Evolutionary conservation across 1,139 yeast genomes (phyloP).

Genomic region (Kurtzmaniella quercitrusa): DNA sequence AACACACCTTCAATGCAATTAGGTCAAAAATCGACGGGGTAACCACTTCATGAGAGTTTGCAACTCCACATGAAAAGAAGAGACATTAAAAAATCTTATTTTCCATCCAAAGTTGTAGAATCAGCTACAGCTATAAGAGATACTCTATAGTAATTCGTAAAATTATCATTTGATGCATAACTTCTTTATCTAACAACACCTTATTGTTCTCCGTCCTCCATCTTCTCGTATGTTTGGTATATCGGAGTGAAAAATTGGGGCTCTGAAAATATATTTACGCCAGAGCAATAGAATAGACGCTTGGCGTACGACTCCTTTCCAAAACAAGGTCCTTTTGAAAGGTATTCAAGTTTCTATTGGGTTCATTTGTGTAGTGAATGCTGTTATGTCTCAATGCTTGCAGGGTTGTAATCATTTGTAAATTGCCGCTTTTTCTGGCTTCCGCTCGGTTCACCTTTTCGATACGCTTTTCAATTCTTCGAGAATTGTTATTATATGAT

Average conservation of each 20-base stretch:
- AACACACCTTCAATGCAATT: no score
- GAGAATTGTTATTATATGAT: neutral
- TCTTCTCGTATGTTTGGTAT: neutral
- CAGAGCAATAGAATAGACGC: neutral
- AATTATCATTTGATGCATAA: neutral
- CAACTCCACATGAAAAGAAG: no score
- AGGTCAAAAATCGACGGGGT: no score
- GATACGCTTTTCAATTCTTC: neutral
- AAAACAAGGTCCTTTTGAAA: neutral
- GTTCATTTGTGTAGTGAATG: neutral
- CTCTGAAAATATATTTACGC: neutral
- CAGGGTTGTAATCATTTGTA: slow-evolving; percentile 6
- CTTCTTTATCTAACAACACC: neutral
- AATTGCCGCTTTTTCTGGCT: slow-evolving; percentile 6
- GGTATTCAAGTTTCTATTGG: neutral
- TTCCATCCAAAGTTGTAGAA: no score
- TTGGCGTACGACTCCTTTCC: neutral
- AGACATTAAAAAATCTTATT: no score
- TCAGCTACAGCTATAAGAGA: no score
- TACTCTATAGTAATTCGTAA: no score
- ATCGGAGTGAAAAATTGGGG: neutral
- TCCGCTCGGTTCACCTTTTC: slow-evolving; percentile 4
- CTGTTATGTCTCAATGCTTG: slow-evolving; percentile 5
- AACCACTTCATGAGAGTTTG: no score
- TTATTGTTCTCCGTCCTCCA: neutral